Percentiles rank a stretch among this genome's conserved stretches.
Conservation (phyloP, 1,284 basidiomycete species). For the Ustilago cynodontis region DNA sequence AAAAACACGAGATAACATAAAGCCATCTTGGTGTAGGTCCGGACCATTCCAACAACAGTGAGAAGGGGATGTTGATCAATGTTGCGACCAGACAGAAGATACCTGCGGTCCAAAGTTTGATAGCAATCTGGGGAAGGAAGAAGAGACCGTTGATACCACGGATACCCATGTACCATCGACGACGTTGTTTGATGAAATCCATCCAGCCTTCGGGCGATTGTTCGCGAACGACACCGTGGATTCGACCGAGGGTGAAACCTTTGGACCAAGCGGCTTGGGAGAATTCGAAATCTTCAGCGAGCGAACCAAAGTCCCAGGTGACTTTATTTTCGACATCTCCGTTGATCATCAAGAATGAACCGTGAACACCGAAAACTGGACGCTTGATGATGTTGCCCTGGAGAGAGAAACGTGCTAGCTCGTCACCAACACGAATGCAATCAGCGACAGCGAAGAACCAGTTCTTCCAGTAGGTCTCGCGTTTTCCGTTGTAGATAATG, state of each 20-base stretch:
- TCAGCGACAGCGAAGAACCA: slow-evolving; percentile 72
- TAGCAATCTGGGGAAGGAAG: slow-evolving; percentile 70
- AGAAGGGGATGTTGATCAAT: slow-evolving; percentile 71
- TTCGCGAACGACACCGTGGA: slow-evolving; percentile 71
- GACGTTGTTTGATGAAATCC: slow-evolving; percentile 72
- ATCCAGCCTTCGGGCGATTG: slow-evolving; percentile 70
- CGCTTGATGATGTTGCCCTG: slow-evolving; percentile 71
- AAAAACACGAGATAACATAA: slow-evolving; percentile 70
- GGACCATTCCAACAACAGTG: slow-evolving; percentile 45
- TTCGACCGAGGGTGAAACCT: slow-evolving; percentile 71
- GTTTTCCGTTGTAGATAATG: slow-evolving; percentile 71
- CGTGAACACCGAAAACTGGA: slow-evolving; percentile 72
- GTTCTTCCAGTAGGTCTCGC: slow-evolving; percentile 71
- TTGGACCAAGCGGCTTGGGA: slow-evolving; percentile 71
- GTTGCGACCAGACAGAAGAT: slow-evolving; percentile 71
- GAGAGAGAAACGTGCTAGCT: slow-evolving; percentile 71
- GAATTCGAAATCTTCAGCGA: slow-evolving; percentile 72
- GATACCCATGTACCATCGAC: slow-evolving; percentile 72
- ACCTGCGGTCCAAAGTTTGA: slow-evolving; percentile 71
- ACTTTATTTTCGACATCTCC: slow-evolving; percentile 72
- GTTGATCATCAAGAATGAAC: slow-evolving; percentile 71
- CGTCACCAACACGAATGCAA: slow-evolving; percentile 71
- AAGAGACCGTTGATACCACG: slow-evolving; percentile 69
- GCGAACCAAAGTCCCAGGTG: slow-evolving; percentile 69
- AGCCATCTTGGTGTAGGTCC: slow-evolving; percentile 70